These are phyloP conservation scores for Centrapalus pauciflorus DNA, from an alignment of 129 eudicot genomes.

Conservation along the genomic window DNA sequence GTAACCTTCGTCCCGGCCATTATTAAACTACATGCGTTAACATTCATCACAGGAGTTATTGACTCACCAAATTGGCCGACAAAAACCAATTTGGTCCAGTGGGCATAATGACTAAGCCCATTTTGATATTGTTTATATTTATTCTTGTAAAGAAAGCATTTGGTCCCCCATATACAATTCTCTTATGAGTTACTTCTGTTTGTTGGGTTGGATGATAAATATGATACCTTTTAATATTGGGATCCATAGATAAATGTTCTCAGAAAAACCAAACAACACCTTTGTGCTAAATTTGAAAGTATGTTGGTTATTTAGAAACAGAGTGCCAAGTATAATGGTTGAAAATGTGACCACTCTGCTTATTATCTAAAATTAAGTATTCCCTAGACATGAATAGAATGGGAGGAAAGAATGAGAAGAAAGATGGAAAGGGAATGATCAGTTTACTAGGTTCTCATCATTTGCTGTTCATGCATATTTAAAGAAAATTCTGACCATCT, in stretches of 20 bases:
- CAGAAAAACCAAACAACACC: too few species aligned
- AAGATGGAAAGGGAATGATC: background rate
- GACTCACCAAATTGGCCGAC: too few species aligned
- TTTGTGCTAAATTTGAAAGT: too few species aligned
- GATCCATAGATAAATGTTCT: background rate
- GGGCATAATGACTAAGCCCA: too few species aligned
- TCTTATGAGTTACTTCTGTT: too few species aligned
- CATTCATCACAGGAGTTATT: too few species aligned
- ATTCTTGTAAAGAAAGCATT: too few species aligned
- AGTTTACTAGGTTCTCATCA: background rate
- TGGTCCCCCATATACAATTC: too few species aligned
- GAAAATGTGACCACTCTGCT: background rate
- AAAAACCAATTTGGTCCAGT: too few species aligned
- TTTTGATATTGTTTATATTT: too few species aligned
- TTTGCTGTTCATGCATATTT: background rate
- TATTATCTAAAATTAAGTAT: background rate
- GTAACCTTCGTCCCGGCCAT: too few species aligned
- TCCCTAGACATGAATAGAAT: background rate
- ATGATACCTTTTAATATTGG: background rate
- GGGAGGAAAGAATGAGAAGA: background rate
- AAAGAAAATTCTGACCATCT: background rate
- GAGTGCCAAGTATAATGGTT: background rate
- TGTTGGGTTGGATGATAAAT: background rate
- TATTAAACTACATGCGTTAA: too few species aligned
- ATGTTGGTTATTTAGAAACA: background rate